These are phyloP conservation scores for Pyracantha coccinea DNA, from an alignment of 331 rosid species.

Conservation along the genomic window DNA sequence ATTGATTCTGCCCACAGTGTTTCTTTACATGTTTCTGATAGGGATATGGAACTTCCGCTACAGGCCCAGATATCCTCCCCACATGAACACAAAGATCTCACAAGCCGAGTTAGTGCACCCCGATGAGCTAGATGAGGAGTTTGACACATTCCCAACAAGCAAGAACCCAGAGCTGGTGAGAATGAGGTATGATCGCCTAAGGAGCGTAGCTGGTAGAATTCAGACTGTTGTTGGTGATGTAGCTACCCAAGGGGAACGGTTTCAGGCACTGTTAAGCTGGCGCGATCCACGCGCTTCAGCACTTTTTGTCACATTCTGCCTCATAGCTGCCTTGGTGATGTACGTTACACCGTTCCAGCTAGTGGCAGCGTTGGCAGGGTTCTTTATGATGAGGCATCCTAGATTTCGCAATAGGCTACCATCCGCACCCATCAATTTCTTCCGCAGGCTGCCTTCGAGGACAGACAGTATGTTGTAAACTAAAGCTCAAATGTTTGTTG, in stretches of 20 bases:
- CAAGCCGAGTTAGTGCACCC: slow-evolving; percentile 28
- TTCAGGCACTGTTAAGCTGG: slow-evolving; percentile 25
- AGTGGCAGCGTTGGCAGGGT: slow-evolving; percentile 18
- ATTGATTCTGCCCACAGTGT: slow-evolving; percentile 23
- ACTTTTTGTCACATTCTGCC: slow-evolving; percentile 25
- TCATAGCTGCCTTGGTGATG: slow-evolving; percentile 17
- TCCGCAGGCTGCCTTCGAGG: slow-evolving; percentile 35
- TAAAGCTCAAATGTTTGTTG: not conserved
- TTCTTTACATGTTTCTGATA: slow-evolving; percentile 31
- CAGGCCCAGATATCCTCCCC: slow-evolving; percentile 11
- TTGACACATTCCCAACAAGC: slow-evolving; percentile 30
- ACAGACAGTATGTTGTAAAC: slow-evolving; percentile 27
- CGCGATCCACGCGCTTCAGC: slow-evolving; percentile 29
- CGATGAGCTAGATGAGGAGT: slow-evolving; percentile 39
- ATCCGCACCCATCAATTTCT: slow-evolving; percentile 28
- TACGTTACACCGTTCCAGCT: slow-evolving; percentile 28
- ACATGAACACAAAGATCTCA: slow-evolving; percentile 28
- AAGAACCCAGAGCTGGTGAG: slow-evolving; percentile 22
- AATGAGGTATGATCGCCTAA: slow-evolving; percentile 25
- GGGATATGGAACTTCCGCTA: slow-evolving; percentile 38
- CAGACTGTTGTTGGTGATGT: slow-evolving; percentile 33
- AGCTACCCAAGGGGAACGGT: slow-evolving; percentile 33
- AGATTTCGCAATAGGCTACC: slow-evolving; percentile 31
- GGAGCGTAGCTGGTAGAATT: slow-evolving; percentile 31
- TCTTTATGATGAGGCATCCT: slow-evolving; percentile 25